These are phyloP conservation scores for Aspergillus neotritici DNA, from an alignment of 2,329 filamentous ascomycete genomes.

Conservation along the genomic window DNA sequence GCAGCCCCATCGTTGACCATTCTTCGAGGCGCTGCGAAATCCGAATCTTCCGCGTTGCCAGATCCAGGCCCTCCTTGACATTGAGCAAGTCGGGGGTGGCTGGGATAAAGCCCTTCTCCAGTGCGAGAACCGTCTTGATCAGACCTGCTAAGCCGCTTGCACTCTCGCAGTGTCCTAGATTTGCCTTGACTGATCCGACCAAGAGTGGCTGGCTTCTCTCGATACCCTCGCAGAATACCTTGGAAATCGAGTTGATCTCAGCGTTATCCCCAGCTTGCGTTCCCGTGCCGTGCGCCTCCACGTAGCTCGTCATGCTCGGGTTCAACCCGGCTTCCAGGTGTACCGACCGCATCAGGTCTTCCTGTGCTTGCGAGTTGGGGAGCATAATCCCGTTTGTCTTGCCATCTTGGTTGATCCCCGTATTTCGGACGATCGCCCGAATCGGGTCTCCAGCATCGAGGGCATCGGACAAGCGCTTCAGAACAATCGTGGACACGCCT, in stretches of 20 bases:
- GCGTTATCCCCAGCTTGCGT: conserved; percentile 15
- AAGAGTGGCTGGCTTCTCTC: conserved; percentile 1
- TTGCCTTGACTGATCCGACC: conserved; percentile 30
- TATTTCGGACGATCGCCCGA: conserved; percentile 28
- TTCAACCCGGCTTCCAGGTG: conserved; percentile 41
- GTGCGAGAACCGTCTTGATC: conserved; percentile 40
- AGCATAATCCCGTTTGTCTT: conserved; percentile 15
- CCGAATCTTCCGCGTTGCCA: conserved; percentile 5
- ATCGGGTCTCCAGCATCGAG: conserved; percentile 51
- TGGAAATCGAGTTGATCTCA: conserved; percentile 2
- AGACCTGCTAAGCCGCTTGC: conserved; percentile 40
- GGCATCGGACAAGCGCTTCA: conserved; percentile 54
- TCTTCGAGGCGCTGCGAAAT: conserved; percentile 2
- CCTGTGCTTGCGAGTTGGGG: conserved; percentile 14
- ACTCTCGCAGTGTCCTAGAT: conserved; percentile 44
- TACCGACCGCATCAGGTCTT: conserved; percentile 39
- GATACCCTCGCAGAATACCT: not conserved
- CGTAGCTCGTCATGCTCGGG: conserved; percentile 7
- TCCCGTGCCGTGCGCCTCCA: conserved; percentile 17
- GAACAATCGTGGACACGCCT: conserved; percentile 52
- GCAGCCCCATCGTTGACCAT: conserved; percentile 5
- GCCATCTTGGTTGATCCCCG: conserved; percentile 31
- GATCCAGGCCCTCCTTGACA: conserved; percentile 23
- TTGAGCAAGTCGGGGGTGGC: conserved; percentile 17
- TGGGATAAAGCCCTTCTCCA: conserved; percentile 31